Base-by-base conservation (phyloP, 148 eudicot species). In the Cornus suecica region DNA sequence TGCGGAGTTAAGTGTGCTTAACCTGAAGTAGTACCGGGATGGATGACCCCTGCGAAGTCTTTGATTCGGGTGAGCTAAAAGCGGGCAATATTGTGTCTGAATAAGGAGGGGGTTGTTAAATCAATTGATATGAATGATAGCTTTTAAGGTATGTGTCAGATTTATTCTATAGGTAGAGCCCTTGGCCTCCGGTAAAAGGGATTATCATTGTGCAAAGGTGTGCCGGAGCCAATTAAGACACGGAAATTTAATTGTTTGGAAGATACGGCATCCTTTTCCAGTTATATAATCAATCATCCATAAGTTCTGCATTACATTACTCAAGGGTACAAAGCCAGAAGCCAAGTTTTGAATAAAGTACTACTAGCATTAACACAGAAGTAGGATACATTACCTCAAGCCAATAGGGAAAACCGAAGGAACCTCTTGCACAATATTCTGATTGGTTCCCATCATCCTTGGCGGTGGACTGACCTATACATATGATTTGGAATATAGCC, bases 351-450 rank as follows among this genome's bases (percentile, higher is more conserved):
- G 10, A 14, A 45, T 45, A 45, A 45, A 32, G 52, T 45, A 45
- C 13, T 13, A 45, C 15, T 45, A 45, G 52, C 52, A 56, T 16
- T 23, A 15, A 56, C 0, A 4, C 6, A 56, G 60, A 15, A 71
- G 66, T 16, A 61, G 42, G 60, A 69, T 48, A 68, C 28, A 30
- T 65, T 88, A 92, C 97, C 97, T 90, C 93, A 67, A 92, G 91
- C 97, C 97, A 92, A 76, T 80, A 71, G 61, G 97, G 97, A 69
- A 91, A 87, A 72, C 97, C 93, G 34, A 85, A 87, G 64, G 93
- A 85, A 28, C 81, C 92, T 83, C 90, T 85, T 13, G 88, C 85
- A 23, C 84, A 80, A 62, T 83, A 81, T 22, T 86, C 86, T 52
- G 86, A 74, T 41, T 78, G 48, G 72, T 79, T 81, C 22, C 83